Conservation (phyloP, 1,139 yeast species). For the Debaryomyces sp. region DNA sequence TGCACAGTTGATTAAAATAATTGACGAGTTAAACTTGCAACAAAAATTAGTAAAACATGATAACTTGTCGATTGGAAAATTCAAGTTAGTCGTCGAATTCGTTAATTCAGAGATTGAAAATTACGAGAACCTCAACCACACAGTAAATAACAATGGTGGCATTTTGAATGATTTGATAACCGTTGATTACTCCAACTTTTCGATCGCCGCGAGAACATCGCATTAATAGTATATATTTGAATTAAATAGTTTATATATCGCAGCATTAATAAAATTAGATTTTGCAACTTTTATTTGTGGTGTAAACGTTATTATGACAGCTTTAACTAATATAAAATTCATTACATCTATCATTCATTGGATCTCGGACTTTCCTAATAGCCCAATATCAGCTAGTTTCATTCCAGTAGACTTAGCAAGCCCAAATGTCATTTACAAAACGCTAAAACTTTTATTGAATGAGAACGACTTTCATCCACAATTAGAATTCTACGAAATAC, state of each 20-base stretch:
- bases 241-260: constrained; percentile 2
- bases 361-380: constrained; percentile 27
- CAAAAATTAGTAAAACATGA: constrained; percentile 62
- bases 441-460: constrained; percentile 17
- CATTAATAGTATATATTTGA: constrained; percentile 11
- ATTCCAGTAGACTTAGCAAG: constrained; percentile 15
- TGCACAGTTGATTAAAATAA: constrained; percentile 32
- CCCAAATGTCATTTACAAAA: constrained; percentile 17
- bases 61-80: constrained; percentile 53
- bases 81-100: constrained; percentile 50
- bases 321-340: constrained; percentile 12
- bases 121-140: constrained; percentile 26
- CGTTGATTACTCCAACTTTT: constrained; percentile 50
- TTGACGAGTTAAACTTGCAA: constrained; percentile 36
- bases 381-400: constrained; percentile 17
- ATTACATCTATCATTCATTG: constrained; percentile 25
- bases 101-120: constrained; percentile 42
- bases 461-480: constrained; percentile 17
- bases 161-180: constrained; percentile 45
- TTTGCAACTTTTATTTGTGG: constrained; percentile 10
- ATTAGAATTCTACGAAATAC: constrained; percentile 6
- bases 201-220: constrained; percentile 20
- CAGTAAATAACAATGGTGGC: constrained; percentile 19
- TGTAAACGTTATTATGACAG: background rate
- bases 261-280: constrained; percentile 6